Conservation (phyloP, 2,329 filamentous ascomycete species). For the Sporothrix inflata region DNA sequence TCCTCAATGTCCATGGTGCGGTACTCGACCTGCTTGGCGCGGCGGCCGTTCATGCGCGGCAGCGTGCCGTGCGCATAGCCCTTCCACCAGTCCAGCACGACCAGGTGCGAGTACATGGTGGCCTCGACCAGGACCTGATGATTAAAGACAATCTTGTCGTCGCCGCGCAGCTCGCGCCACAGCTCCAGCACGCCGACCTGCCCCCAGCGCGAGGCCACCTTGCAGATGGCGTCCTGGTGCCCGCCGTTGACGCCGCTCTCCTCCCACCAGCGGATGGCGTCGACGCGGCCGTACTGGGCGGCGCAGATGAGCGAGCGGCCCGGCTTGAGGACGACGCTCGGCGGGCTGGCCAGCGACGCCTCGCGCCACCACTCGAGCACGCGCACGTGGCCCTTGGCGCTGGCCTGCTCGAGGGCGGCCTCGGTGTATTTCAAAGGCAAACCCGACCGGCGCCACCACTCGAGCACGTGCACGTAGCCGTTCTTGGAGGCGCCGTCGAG, state of each 20-base stretch:
- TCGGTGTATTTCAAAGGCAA: conserved; percentile 85
- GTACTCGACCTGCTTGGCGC: conserved; percentile 79
- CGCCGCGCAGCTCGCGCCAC: conserved; percentile 76
- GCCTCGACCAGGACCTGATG: conserved; percentile 69
- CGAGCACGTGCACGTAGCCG: conserved; percentile 81
- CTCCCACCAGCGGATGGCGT: conserved; percentile 86
- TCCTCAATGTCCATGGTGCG: conserved; percentile 96
- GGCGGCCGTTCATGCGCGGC: conserved; percentile 56
- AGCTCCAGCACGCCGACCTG: conserved; percentile 81
- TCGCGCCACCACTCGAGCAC: conserved; percentile 95
- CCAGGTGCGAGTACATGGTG: conserved; percentile 82
- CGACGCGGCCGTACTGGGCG: conserved; percentile 77
- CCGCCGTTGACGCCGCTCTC: conserved; percentile 76
- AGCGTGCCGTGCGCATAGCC: conserved; percentile 62
- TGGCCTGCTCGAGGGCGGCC: conserved; percentile 83
- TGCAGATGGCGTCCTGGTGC: conserved; percentile 80
- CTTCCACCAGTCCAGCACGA: conserved; percentile 93
- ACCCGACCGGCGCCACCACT: conserved; percentile 83
- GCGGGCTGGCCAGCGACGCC: conserved; percentile 48
- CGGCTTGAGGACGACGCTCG: conserved; percentile 65
- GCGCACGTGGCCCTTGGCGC: conserved; percentile 77
- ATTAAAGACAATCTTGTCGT: conserved; percentile 49
- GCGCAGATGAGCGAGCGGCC: conserved; percentile 84
- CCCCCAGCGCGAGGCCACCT: conserved; percentile 82
- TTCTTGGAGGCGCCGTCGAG: conserved; percentile 85